A percentile compares a stretch with the other conserved stretches of the same genome.
Evolutionary conservation across 768 basidiomycete genomes (phyloP).

Genomic region (Auriscalpium vulgare): DNA sequence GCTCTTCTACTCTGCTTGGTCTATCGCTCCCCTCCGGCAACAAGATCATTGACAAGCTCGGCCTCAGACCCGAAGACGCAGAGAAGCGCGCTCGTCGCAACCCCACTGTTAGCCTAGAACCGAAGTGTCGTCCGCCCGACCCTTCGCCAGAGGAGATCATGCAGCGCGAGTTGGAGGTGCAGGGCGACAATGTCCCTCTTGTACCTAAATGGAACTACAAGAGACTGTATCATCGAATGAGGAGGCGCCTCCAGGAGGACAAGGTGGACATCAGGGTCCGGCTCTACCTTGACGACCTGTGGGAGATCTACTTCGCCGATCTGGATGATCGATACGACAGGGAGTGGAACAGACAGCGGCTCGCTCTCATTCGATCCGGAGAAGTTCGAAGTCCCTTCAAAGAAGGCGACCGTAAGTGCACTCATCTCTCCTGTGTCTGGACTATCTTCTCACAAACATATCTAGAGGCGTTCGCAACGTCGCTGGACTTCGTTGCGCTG

Average conservation of each 20-base stretch:
- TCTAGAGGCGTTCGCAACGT: constrained; percentile 30
- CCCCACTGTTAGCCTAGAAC: no score
- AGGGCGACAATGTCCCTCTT: not conserved
- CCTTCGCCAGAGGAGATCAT: no score
- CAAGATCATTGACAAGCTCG: no score
- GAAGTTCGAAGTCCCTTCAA: constrained; percentile 1
- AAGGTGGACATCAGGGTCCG: constrained; percentile 11
- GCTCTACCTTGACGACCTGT: constrained; percentile 6
- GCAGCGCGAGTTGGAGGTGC: no score
- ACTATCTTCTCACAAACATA: not conserved
- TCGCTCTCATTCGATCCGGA: constrained; percentile 1
- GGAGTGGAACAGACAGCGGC: constrained; percentile 4
- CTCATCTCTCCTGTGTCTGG: not conserved
- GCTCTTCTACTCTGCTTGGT: no score
- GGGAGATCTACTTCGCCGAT: constrained; percentile 5
- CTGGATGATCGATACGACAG: constrained; percentile 10
- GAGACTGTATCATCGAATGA: constrained; percentile 9
- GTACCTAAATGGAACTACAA: constrained; percentile 12
- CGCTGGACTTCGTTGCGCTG: constrained; percentile 27
- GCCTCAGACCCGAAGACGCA: no score
- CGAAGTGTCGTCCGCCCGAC: no score
- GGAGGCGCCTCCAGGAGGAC: constrained; percentile 4
- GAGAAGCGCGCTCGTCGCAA: no score
- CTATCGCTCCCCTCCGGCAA: no score
- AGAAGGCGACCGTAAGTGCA: not conserved